Conservation (phyloP, 345 rosid genomes). For the Salix caprea region DNA sequence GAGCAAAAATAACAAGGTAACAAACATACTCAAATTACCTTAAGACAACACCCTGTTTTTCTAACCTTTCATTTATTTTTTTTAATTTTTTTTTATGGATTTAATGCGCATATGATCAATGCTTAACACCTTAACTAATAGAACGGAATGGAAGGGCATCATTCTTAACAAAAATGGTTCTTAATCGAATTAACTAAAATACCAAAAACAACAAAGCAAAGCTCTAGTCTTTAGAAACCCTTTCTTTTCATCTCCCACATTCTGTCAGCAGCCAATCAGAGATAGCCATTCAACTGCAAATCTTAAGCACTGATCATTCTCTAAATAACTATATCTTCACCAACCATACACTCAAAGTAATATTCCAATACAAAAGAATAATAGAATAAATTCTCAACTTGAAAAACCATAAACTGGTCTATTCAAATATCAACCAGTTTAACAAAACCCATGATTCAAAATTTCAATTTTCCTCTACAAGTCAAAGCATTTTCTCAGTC, state of each 20-base stretch:
- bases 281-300: neutral
- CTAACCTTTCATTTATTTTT: neutral
- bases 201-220: neutral
- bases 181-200: neutral
- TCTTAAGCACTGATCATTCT: neutral
- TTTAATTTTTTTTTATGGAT: too few relatives aligned
- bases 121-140: too few relatives aligned
- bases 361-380: neutral
- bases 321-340: neutral
- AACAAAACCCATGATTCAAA: neutral
- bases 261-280: conserved; percentile 2
- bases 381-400: neutral
- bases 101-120: too few relatives aligned
- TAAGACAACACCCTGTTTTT: neutral
- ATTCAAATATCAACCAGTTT: neutral
- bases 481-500: neutral
- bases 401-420: neutral
- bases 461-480: neutral
- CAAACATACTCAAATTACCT: neutral
- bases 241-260: neutral
- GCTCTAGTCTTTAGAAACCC: neutral
- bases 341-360: neutral
- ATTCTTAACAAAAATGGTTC: too few relatives aligned
- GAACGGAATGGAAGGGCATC: too few relatives aligned
- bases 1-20: neutral